These are phyloP conservation scores for Cucurbita ficifolia DNA, from an alignment of 306 rosid genomes.

Conservation along the genomic window DNA sequence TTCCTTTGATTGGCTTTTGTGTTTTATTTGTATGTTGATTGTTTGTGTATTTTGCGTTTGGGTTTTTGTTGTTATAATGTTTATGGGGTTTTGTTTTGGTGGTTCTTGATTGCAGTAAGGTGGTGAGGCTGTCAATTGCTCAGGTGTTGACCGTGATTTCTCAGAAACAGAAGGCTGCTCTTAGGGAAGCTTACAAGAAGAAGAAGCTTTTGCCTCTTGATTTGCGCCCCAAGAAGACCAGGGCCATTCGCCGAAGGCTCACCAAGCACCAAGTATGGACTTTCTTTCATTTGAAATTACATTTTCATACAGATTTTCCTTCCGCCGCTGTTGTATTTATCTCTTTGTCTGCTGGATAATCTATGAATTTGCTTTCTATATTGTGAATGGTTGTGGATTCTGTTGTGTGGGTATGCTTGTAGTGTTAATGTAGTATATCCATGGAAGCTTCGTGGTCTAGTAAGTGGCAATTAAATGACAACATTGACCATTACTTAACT, in stretches of 20 bases:
- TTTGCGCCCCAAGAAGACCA: conserved; percentile 97
- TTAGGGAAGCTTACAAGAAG: conserved; percentile 79
- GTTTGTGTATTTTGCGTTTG: not conserved
- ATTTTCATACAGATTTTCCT: not conserved
- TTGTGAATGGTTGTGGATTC: not conserved
- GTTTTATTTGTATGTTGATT: not conserved
- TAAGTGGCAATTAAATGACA: too few species aligned
- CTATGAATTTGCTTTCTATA: not conserved
- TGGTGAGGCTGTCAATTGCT: conserved; percentile 81
- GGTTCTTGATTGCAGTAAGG: conserved; percentile 44
- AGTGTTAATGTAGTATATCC: not conserved
- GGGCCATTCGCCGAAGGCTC: conserved; percentile 87
- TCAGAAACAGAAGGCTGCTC: conserved; percentile 82
- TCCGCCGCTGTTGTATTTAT: not conserved
- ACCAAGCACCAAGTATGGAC: conserved; percentile 80
- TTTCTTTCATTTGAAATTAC: not conserved
- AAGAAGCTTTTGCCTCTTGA: conserved; percentile 89
- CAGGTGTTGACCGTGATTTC: conserved; percentile 94
- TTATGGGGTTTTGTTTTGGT: not conserved
- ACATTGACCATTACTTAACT: not conserved
- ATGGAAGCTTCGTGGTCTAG: too few species aligned
- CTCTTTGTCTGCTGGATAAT: not conserved
- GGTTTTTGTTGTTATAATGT: not conserved
- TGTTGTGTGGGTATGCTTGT: not conserved
- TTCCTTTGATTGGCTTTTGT: not conserved